Evolutionary conservation across 495 filamentous ascomycete species (phyloP).

Genomic region (Aspergillus taichungensis): DNA sequence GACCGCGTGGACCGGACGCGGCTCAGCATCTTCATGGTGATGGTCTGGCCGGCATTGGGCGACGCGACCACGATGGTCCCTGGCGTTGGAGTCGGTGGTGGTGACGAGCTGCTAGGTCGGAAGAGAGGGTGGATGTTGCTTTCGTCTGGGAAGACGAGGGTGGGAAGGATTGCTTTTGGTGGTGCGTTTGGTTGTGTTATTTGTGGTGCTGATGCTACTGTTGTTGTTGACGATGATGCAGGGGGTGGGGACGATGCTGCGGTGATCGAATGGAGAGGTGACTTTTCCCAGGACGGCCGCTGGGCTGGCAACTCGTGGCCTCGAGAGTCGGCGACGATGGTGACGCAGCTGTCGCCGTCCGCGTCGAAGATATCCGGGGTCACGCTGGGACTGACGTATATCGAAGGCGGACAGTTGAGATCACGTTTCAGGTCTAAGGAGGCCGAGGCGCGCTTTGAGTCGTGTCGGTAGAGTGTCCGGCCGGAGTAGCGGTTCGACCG

Average conservation of each 20-base stretch:
- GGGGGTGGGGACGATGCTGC: slow-evolving; percentile 5
- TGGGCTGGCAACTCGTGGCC: too few species aligned
- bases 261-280: too few species aligned
- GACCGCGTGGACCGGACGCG: slow-evolving; percentile 61
- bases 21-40: slow-evolving; percentile 50
- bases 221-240: slow-evolving; percentile 7
- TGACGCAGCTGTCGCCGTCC: slow-evolving; percentile 7
- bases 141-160: slow-evolving; percentile 37
- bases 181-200: slow-evolving; percentile 14
- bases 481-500: slow-evolving; percentile 30
- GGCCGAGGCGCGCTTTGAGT: slow-evolving; percentile 16
- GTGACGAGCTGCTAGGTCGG: slow-evolving; percentile 61
- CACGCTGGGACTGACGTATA: slow-evolving; percentile 9
- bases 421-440: slow-evolving; percentile 8
- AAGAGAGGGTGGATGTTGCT: slow-evolving; percentile 82
- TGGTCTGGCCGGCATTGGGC: slow-evolving; percentile 58
- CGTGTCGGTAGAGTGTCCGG: slow-evolving; percentile 22
- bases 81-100: slow-evolving; percentile 56
- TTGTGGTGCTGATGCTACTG: slow-evolving; percentile 11
- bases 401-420: slow-evolving; percentile 9
- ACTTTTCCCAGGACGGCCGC: too few species aligned
- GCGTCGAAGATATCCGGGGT: slow-evolving; percentile 1
- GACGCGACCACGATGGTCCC: slow-evolving; percentile 65
- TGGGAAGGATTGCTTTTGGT: slow-evolving; percentile 5
- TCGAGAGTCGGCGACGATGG: too few species aligned